Base-by-base conservation (phyloP, 176 grass and related monocot genomes). In the Guadua angustifolia region DNA sequence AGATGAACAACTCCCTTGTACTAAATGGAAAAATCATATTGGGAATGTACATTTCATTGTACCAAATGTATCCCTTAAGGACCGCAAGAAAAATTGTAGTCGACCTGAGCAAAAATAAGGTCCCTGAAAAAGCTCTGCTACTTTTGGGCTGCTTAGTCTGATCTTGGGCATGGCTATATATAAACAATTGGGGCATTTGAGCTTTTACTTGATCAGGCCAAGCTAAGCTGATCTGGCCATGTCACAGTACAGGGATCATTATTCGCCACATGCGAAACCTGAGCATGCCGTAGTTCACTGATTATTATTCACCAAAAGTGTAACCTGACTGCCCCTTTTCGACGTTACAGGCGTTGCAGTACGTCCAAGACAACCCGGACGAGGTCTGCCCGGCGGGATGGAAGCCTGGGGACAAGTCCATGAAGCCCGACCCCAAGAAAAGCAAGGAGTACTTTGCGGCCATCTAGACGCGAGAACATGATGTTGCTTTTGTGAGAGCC, bases 311-410 rank as follows among this genome's bases (percentile, higher is more conserved):
- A 4, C 46, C 18, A 15, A 5, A 47, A 5, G 14, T 38, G 32
- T 16, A 66, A 26, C 8, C 60, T 78, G 22, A 75, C 32, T 3
- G 6, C 26, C 5, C 71, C n/a, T 56, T 65, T 43, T 11, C 67
- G 45, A 76, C 71, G 26, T 86, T 72, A 43, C 82, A 97, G 94
- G 94, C 94, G 92, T 35, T 98, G 83, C 87, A 94, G 26, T 95
- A 93, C 80, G 96, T 98, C 64, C 93, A 98, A 80, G 91, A 98
- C 42, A 99, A 99, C 88, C 97, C 93, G 1, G 97, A 99, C 24
- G 97, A 99, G 85, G 97, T 99, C 21, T 98, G 93, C 83, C 96
- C 93, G 21, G 93, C 93, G 7, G 93, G 93, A 74, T 94, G 93
- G 93, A 99, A 99, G 51, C 91, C 93, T 35, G 91, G 91, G 74